Evolutionary conservation across 2,329 filamentous ascomycete genomes (phyloP).

Genomic region (Stenocarpella maydis): DNA sequence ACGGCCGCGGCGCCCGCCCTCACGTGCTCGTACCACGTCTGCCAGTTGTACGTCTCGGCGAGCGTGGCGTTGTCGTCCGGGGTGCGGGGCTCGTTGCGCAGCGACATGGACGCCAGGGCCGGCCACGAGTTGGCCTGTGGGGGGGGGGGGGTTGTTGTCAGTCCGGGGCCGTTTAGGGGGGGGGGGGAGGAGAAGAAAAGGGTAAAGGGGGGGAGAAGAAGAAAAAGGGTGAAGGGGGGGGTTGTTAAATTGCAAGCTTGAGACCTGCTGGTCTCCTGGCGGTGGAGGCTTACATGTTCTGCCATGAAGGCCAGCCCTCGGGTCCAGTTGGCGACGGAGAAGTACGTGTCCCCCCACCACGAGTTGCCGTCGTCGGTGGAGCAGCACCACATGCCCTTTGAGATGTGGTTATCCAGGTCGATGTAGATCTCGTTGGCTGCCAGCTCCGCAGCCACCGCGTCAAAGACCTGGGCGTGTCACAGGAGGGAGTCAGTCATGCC

Average conservation of each 20-base stretch:
- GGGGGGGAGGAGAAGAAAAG: too few species aligned
- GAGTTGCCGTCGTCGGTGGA: conserved; percentile 55
- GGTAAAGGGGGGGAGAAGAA: too few species aligned
- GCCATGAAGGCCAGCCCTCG: conserved; percentile 62
- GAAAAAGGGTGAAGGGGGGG: too few species aligned
- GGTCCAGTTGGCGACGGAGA: conserved; percentile 61
- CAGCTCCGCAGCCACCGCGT: conserved; percentile 62
- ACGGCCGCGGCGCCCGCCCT: conserved; percentile 52
- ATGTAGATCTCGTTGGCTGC: conserved; percentile 56
- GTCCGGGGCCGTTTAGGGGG: too few species aligned
- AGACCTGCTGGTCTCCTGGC: too few species aligned
- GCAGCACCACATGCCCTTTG: conserved; percentile 59
- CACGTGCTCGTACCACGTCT: conserved; percentile 55
- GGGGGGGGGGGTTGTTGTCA: conserved; percentile 25
- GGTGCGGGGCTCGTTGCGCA: conserved; percentile 54
- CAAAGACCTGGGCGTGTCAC: conserved; percentile 52
- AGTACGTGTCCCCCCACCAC: conserved; percentile 63
- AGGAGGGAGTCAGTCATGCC: conserved; percentile 13
- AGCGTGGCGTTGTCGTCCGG: conserved; percentile 45
- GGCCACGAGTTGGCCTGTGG: conserved; percentile 49
- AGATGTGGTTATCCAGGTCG: conserved; percentile 61
- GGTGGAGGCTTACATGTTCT: conserved; percentile 49
- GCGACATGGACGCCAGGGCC: conserved; percentile 50
- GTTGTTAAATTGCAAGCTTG: too few species aligned
- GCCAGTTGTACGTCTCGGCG: conserved; percentile 53